phyloP scores from a whole-genome alignment of 177 flowering plant genomes.

The Vitis hybrid region DNA sequence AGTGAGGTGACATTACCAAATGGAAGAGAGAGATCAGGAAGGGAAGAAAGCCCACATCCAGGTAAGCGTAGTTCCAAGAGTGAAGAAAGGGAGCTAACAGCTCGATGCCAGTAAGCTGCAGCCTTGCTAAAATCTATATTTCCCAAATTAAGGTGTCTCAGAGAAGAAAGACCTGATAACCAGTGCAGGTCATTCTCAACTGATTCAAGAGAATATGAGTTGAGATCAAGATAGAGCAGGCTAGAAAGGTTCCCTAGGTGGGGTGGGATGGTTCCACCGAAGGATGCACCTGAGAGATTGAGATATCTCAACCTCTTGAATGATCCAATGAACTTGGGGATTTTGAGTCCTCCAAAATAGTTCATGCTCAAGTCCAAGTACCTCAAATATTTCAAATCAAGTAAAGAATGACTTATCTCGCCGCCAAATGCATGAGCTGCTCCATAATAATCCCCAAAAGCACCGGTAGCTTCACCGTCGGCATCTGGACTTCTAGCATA shows the following conservation, averaged over 20 bases:
- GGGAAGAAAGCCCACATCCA: conserved; percentile 9
- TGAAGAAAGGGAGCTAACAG: conserved; percentile 17
- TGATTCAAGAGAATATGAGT: neutral
- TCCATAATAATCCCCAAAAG: neutral
- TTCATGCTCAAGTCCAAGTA: conserved; percentile 7
- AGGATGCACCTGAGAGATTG: neutral
- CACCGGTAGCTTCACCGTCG: too few relatives aligned
- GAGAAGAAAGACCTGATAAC: conserved; percentile 11
- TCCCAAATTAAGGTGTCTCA: conserved; percentile 16
- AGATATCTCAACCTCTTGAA: conserved; percentile 1
- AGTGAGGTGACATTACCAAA: too few relatives aligned
- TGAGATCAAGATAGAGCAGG: conserved; percentile 18
- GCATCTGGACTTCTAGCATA: too few relatives aligned
- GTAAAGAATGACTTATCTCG: conserved; percentile 13
- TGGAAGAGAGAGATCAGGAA: too few relatives aligned
- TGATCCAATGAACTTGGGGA: conserved; percentile 15
- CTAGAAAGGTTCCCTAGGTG: conserved; percentile 11
- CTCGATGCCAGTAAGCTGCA: conserved; percentile 10
- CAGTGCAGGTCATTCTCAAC: conserved; percentile 10
- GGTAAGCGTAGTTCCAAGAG: conserved; percentile 19
- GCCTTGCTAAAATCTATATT: conserved; percentile 12
- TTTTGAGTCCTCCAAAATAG: neutral
- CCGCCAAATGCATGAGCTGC: neutral
- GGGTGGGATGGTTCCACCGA: conserved; percentile 7
- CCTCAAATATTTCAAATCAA: conserved; percentile 6